Evolutionary conservation across 768 basidiomycete genomes (phyloP).

Genomic region (Boletus reticuloceps): DNA sequence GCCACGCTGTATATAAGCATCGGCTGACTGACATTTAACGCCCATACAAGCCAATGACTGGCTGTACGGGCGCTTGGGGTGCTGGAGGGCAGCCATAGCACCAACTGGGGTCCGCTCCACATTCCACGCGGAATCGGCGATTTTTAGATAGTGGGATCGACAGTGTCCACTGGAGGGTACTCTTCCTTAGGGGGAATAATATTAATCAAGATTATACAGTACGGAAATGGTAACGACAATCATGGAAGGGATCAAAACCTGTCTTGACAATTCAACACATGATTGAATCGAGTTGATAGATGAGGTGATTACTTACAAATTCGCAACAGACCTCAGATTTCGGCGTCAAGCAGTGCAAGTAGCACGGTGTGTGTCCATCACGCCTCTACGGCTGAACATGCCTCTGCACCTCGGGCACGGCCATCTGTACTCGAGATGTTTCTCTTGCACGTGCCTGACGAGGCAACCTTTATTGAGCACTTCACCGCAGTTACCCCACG

Average conservation of each 20-base stretch:
- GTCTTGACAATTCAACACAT: background rate
- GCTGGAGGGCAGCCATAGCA: constrained; percentile 3
- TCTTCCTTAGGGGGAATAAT: too few relatives aligned
- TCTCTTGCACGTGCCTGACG: constrained; percentile 24
- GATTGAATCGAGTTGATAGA: background rate
- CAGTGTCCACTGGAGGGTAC: background rate
- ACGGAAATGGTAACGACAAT: background rate
- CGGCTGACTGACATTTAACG: background rate
- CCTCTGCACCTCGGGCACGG: constrained; percentile 18
- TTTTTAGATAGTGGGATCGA: background rate
- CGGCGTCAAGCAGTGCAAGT: constrained; percentile 4
- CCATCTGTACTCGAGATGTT: constrained; percentile 22
- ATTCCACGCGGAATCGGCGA: background rate
- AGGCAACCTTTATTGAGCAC: constrained; percentile 12
- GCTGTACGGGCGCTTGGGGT: background rate
- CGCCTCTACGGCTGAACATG: constrained; percentile 20
- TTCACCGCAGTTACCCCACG: constrained; percentile 19
- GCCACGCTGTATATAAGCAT: constrained; percentile 10
- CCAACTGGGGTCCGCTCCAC: background rate
- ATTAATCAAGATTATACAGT: background rate
- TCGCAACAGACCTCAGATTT: background rate
- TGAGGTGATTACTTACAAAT: constrained; percentile 1
- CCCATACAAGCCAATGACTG: background rate
- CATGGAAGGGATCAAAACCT: background rate
- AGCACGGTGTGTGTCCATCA: constrained; percentile 15